A percentile compares a stretch with the other conserved stretches of the same genome.
These are phyloP conservation scores for Sporopachydermia lactativora DNA, from an alignment of 805 yeast genomes.

Conservation along the genomic window DNA sequence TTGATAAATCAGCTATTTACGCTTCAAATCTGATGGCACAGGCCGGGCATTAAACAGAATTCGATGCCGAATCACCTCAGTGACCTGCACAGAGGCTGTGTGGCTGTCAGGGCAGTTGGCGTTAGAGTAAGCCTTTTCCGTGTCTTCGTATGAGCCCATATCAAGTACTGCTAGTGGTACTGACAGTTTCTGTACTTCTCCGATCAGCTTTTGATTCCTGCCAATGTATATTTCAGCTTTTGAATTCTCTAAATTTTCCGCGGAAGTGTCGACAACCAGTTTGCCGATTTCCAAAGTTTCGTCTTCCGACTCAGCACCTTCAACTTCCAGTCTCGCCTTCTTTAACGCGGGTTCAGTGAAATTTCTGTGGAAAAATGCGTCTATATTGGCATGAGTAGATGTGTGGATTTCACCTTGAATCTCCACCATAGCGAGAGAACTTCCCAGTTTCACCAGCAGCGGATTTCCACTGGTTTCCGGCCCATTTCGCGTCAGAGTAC, in stretches of 20 bases:
- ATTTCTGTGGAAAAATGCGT: not conserved
- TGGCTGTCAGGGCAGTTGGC: constrained; percentile 1
- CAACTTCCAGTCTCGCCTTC: not conserved
- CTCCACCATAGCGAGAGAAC: not conserved
- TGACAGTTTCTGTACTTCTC: not conserved
- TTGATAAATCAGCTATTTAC: too few relatives aligned
- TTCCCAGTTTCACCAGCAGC: constrained; percentile 1
- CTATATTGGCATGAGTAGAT: not conserved
- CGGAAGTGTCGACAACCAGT: not conserved
- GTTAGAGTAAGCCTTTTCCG: not conserved
- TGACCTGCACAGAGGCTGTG: not conserved
- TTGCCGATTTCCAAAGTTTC: not conserved
- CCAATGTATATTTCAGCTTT: not conserved
- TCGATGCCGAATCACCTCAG: not conserved
- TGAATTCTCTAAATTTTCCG: not conserved
- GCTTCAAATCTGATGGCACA: not conserved
- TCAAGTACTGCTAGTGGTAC: not conserved
- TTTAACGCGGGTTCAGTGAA: not conserved
- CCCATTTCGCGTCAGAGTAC: too few relatives aligned
- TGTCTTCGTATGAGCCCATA: not conserved
- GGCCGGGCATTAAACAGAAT: not conserved
- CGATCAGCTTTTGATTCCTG: not conserved
- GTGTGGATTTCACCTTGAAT: not conserved
- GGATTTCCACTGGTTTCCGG: too few relatives aligned
- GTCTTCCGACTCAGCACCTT: not conserved